Evolutionary conservation across 306 rosid species (phyloP).

Genomic region (Inga leiocalycina): DNA sequence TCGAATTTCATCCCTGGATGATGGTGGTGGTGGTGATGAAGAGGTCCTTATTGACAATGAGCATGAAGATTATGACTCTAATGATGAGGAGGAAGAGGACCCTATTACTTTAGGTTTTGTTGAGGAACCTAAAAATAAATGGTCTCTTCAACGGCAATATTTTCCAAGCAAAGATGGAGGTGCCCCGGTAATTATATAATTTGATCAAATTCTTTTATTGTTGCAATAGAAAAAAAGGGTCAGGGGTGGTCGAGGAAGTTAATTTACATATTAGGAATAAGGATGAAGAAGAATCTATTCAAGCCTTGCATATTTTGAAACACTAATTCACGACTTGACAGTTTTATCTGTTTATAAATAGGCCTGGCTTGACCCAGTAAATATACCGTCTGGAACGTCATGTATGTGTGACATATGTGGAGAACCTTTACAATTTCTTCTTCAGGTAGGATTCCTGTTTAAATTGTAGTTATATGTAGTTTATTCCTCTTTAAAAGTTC

Average conservation of each 20-base stretch:
- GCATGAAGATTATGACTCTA: constrained; percentile 16
- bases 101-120: constrained; percentile 63
- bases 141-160: constrained; percentile 61
- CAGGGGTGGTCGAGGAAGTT: neutral
- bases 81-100: constrained; percentile 54
- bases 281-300: neutral
- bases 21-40: constrained; percentile 13
- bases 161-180: constrained; percentile 97
- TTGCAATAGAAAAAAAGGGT: neutral
- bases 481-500: neutral
- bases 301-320: neutral
- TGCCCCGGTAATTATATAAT: constrained; percentile 58
- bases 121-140: constrained; percentile 52
- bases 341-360: constrained; percentile 32
- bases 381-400: constrained; percentile 68
- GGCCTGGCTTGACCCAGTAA: constrained; percentile 96
- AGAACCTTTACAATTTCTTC: constrained; percentile 72
- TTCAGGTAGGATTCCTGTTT: constrained; percentile 61
- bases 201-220: neutral
- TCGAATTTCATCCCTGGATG: no score
- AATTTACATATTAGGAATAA: neutral
- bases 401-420: constrained; percentile 71
- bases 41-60: constrained; percentile 27
- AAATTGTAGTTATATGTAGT: neutral
- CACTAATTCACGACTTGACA: neutral